Evolutionary conservation across 257 asterid species (phyloP).

Genomic region (Solanum okadae): DNA sequence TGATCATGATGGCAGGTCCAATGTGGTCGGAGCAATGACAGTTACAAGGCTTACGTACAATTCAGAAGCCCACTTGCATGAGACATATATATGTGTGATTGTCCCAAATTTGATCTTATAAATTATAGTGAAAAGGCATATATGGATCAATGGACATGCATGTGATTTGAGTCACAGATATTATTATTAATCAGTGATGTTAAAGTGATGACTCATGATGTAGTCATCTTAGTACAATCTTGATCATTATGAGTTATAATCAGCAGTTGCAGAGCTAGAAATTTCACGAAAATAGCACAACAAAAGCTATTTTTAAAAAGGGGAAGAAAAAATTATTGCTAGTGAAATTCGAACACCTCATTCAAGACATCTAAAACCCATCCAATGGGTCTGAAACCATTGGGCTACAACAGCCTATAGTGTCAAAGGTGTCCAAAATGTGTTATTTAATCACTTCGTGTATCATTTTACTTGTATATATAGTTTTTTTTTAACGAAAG

Average conservation of each 20-base stretch:
- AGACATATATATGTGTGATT: neutral
- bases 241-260: neutral
- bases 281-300: too few relatives aligned
- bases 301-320: too few relatives aligned
- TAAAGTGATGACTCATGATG: neutral
- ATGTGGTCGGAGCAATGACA: neutral
- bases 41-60: conserved; percentile 5
- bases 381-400: too few relatives aligned
- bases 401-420: too few relatives aligned
- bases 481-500: too few relatives aligned
- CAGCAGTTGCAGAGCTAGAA: too few relatives aligned
- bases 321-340: too few relatives aligned
- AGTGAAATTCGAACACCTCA: too few relatives aligned
- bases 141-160: neutral
- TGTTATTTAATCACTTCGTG: too few relatives aligned
- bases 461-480: too few relatives aligned
- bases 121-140: neutral
- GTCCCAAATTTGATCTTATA: neutral
- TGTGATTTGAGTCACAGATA: neutral
- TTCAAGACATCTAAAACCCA: too few relatives aligned
- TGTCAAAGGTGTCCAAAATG: too few relatives aligned
- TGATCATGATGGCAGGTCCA: neutral
- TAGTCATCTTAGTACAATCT: neutral
- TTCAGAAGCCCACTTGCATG: conserved; percentile 1
- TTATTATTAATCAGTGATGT: neutral